Evolutionary conservation across 164 flowering plant genomes (phyloP), one percentile per base, ranked within the genome.

Genomic region (Berberis thunbergii): DNA sequence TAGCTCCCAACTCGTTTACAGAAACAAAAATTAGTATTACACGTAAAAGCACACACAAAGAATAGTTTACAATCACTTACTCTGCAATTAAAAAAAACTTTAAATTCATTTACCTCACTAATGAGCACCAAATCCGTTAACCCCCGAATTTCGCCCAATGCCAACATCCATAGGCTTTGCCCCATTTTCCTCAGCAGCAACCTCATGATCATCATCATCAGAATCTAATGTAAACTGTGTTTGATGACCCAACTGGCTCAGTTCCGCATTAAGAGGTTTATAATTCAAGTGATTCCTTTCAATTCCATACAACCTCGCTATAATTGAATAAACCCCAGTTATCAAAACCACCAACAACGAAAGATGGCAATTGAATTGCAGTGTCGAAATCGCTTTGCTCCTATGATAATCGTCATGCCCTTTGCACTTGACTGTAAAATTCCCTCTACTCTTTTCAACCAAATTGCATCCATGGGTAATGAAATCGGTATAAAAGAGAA

Each of bases 361-460:
- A 48, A 95, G 85, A 71, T 89, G 97, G 69, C 85, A 86, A 68
- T 95, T 95, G 58, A 91, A 95, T 73, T 81, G 96, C 52, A 95
- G 81, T 1, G 97, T 92, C 0, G 92, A 94, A 41, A 95, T 84
- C 0, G 97, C 97, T 65, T 79, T 81, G 7, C 84, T 86, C 58
- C 96, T 67, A 60, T 95, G 99, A 71, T 74, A 80, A 54, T 91
- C 96, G 1, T 70, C 60, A 57, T 95, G 97, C 12, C 91, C 91
- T 42, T 78, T 88, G 65, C 99, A 95, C 74, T 60, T 80, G 6
- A 91, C 67, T 0, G 94, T 95, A 64, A 66, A 95, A 74, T 89
- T 89, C 58, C 94, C 99, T 67, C 86, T 71, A 63, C 96, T 95
- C 75, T 69, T 84, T 45, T 80, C 81, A n/a, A 71, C 74, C 73